phyloP scores from a whole-genome alignment of 2,329 filamentous ascomycete species.

The Arthroderma sp. region DNA sequence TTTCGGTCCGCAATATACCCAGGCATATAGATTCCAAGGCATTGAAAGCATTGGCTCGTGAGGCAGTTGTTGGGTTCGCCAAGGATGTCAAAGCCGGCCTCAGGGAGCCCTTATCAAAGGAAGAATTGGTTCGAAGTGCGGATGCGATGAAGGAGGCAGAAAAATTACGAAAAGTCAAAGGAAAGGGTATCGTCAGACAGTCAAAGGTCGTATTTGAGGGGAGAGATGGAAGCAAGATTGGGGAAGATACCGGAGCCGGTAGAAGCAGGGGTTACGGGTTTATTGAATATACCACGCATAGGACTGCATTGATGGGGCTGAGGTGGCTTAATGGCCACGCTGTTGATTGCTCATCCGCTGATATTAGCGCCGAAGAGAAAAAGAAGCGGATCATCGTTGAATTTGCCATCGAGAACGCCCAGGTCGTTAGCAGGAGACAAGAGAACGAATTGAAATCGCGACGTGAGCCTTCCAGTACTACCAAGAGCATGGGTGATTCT shows the following conservation, averaged over 20 bases:
- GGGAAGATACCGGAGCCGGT: slow-evolving; percentile 62
- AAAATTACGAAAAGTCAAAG: slow-evolving; percentile 61
- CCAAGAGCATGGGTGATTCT: not conserved
- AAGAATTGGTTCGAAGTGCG: slow-evolving; percentile 69
- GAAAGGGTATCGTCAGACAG: slow-evolving; percentile 79
- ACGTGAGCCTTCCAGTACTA: slow-evolving; percentile 14
- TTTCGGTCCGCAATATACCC: slow-evolving; percentile 85
- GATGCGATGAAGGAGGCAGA: slow-evolving; percentile 73
- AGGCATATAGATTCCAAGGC: slow-evolving; percentile 71
- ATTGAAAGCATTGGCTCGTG: slow-evolving; percentile 76
- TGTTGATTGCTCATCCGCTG: slow-evolving; percentile 22
- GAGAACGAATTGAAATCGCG: slow-evolving; percentile 47
- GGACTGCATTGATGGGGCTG: slow-evolving; percentile 87
- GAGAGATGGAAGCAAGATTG: slow-evolving; percentile 68
- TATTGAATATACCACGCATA: slow-evolving; percentile 88
- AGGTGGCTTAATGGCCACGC: slow-evolving; percentile 79
- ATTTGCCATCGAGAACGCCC: slow-evolving; percentile 95
- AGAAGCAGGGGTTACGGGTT: slow-evolving; percentile 91
- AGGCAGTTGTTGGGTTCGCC: slow-evolving; percentile 90
- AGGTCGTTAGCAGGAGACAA: slow-evolving; percentile 72
- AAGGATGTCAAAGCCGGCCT: slow-evolving; percentile 69
- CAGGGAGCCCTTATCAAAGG: slow-evolving; percentile 70
- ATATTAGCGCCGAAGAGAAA: slow-evolving; percentile 21
- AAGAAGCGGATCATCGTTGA: slow-evolving; percentile 85
- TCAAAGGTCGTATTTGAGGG: slow-evolving; percentile 92